Base-by-base conservation (phyloP, 1,139 yeast genomes). In the Meyerozyma guilliermondii region DNA sequence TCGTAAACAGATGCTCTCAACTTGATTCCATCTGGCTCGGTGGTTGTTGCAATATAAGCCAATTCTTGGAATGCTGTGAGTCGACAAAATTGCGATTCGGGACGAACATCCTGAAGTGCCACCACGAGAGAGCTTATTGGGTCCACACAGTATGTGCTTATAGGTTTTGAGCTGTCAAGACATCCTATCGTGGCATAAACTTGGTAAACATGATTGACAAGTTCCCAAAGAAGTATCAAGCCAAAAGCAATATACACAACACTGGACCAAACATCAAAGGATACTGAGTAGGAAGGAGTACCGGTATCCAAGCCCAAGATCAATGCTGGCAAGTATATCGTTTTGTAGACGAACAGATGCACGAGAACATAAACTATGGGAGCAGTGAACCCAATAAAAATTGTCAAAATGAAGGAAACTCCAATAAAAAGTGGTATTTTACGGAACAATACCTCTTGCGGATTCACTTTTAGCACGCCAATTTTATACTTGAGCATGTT, bases 161-260 rank as follows among this genome's bases (percentile, higher is more conserved):
- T 73, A 17, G 87, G 80, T 45, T 79, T 80, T 22, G 83, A 82
- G 28, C 87, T 80, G 53, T 85, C 88, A 40, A 85, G 62, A 50
- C 98, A 92, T 0, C 97, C 96, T 47, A 87, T 75, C 7, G 89
- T 76, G 56, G 91, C 75, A 60, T 87, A 91, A 4, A 88, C 83
- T 49, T 79, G 71, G 56, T 81, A 89, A 2, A 81, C 67, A 45
- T 78, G 74, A 59, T 86, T 84, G 28, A 78, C 63, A 9, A 78
- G 46, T 51, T 83, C 89, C 86, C 89, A 85, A 17, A 71, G 54
- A 35, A 74, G 52, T 4, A 73, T 51, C 5, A 74, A 50, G 9
- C 74, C 53, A 47, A 72, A 68, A 4, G 80, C 63, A 2, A 70
- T 52, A 36, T 68, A 58, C 2, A 71, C 52, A 6, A 76, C 50